phyloP scores from a whole-genome alignment of 2,329 filamentous ascomycete genomes.

The Aspergillus fijiensis region DNA sequence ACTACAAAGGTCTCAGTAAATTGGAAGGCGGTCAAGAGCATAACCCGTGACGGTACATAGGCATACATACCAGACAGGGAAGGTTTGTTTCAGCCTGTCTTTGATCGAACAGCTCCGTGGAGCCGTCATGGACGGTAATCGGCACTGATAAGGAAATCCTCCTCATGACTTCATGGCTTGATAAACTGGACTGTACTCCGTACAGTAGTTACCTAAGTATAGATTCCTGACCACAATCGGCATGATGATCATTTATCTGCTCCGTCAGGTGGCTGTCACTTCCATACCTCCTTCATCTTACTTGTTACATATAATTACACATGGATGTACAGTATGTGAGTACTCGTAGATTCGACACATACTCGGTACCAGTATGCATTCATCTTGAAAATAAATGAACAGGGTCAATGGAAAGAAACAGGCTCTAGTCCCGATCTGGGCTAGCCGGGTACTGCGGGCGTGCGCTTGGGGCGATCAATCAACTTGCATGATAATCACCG shows the following conservation, averaged over 20 bases:
- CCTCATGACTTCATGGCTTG: constrained; percentile 5
- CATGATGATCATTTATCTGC: not conserved
- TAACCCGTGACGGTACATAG: not conserved
- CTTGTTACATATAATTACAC: not conserved
- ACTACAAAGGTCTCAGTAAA: not conserved
- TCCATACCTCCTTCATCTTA: not conserved
- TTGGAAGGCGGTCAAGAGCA: constrained; percentile 10
- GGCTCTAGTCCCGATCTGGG: not conserved
- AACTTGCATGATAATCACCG: constrained; percentile 9
- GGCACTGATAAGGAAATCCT: not conserved
- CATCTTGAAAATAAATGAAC: not conserved
- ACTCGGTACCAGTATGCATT: too few relatives aligned
- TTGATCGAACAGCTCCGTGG: not conserved
- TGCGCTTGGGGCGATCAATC: constrained; percentile 8
- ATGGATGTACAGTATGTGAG: too few relatives aligned
- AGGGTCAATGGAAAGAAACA: not conserved
- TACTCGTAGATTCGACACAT: too few relatives aligned
- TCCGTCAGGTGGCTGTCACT: not conserved
- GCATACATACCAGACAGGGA: constrained; percentile 3
- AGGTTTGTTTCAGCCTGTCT: not conserved
- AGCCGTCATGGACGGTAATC: constrained; percentile 1
- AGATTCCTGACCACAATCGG: not conserved
- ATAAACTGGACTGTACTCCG: not conserved
- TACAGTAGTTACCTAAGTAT: too few relatives aligned
- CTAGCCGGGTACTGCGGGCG: not conserved